Evolutionary conservation across 768 basidiomycete genomes (phyloP).

Genomic region (Coprinopsis sp.): DNA sequence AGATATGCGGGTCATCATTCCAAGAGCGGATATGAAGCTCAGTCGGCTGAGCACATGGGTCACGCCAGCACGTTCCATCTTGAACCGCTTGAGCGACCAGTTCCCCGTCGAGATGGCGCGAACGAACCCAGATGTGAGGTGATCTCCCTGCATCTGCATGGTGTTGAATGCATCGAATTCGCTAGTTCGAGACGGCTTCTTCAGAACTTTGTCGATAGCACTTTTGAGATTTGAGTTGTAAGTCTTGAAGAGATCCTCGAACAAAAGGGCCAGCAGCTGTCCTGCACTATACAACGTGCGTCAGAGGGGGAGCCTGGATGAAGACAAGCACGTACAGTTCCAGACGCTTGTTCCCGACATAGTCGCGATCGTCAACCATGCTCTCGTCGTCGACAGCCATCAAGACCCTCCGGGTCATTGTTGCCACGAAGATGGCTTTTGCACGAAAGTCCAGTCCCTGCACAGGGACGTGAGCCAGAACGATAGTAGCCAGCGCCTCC

Average conservation of each 20-base stretch:
- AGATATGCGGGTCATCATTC: slow-evolving; percentile 99
- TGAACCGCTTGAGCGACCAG: slow-evolving; percentile 98
- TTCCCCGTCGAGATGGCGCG: slow-evolving; percentile 98
- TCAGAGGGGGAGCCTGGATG: slow-evolving; percentile 6
- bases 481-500: slow-evolving; percentile 95
- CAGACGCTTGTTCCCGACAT: slow-evolving; percentile 97
- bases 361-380: slow-evolving; percentile 97
- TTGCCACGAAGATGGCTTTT: slow-evolving; percentile 95
- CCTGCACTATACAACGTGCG: slow-evolving; percentile 66
- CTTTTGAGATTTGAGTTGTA: slow-evolving; percentile 95
- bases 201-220: slow-evolving; percentile 94
- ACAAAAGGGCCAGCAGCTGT: slow-evolving; percentile 89
- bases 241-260: slow-evolving; percentile 98
- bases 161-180: slow-evolving; percentile 94
- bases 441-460: slow-evolving; percentile 82
- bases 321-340: slow-evolving; percentile 68
- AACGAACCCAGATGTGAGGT: slow-evolving; percentile 92
- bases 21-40: slow-evolving; percentile 94
- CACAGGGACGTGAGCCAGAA: slow-evolving; percentile 94
- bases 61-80: slow-evolving; percentile 98
- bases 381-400: slow-evolving; percentile 97
- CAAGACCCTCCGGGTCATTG: slow-evolving; percentile 93
- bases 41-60: slow-evolving; percentile 95
- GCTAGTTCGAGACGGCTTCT: slow-evolving; percentile 89
- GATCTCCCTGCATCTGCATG: slow-evolving; percentile 94